Evolutionary conservation across 805 yeast species (phyloP).

Genomic region (Myxozyma neotropica): DNA sequence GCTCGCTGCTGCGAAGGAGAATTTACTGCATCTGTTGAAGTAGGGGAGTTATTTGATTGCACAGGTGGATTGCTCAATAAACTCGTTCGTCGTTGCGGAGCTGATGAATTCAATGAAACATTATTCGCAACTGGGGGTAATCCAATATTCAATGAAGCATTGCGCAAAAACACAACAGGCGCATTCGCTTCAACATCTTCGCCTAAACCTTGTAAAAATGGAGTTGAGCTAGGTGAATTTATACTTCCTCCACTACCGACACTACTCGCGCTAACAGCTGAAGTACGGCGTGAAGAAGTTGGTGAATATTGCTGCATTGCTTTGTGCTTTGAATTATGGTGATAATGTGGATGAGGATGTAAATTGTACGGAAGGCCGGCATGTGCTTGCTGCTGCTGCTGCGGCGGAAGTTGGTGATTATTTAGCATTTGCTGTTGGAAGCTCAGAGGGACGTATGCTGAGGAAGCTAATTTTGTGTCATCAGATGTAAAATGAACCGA

Average conservation of each 20-base stretch:
- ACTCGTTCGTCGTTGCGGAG: conserved; percentile 4
- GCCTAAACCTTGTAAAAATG: background rate
- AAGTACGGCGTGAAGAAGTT: conserved; percentile 25
- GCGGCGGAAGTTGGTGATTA: conserved; percentile 2
- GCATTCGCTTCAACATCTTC: background rate
- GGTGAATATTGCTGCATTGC: conserved; percentile 33
- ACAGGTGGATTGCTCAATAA: conserved; percentile 5
- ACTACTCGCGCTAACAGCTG: conserved; percentile 21
- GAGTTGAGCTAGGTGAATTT: background rate
- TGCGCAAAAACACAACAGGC: background rate
- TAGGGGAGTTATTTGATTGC: background rate
- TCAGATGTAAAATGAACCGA: background rate
- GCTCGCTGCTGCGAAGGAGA: background rate
- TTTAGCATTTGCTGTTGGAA: conserved; percentile 7
- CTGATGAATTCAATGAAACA: background rate
- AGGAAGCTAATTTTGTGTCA: background rate
- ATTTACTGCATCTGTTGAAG: background rate
- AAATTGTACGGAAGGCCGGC: conserved; percentile 17
- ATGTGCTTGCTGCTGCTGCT: conserved; percentile 8
- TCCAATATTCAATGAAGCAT: background rate
- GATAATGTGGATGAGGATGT: conserved; percentile 31
- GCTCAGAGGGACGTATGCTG: conserved; percentile 5
- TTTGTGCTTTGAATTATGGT: conserved; percentile 21
- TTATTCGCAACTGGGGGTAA: background rate
- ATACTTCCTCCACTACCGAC: conserved; percentile 16